Evolutionary conservation across 768 basidiomycete genomes (phyloP), one percentile per base, ranked within the genome.

Genomic region (Tulasnella sp.): DNA sequence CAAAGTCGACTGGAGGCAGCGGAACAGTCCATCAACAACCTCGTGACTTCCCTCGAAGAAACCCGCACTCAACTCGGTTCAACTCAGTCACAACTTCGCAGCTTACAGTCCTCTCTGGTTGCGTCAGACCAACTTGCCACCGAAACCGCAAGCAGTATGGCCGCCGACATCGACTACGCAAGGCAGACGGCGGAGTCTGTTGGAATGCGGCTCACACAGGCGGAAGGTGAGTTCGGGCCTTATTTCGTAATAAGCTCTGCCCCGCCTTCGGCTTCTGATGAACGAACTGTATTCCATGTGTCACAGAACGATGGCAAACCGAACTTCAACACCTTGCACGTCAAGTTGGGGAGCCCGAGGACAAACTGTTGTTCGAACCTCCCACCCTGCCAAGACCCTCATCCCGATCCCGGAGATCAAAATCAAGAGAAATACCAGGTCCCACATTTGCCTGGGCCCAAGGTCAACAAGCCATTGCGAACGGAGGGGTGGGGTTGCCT

Each of bases 141-240:
- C 16, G 74, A 75, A 9, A 51, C 26, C 16, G 37, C 15, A 11
- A 39, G 26, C 7, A 57, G 46, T 20, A 51, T 75, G 46, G 29
- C 74, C 11, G 39, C 51, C 51, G 74, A 75, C 44, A 55, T 75
- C 16, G 48, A n/a, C 15, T 51, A 51, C 40, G 37, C 55, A 3
- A 15, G 37, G 48, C 48, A 61, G 74, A 48, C 51, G 26, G 74
- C 55, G 20, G 26, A 75, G 55, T 75, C 74, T 42, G 74, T 75
- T 42, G 74, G 74, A 75, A 75, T 23, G 26, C 44, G 74, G 29
- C 74, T 75, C 44, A 40, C 74, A 57, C 74, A 75, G 55, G 74
- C 74, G 10, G 46, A 75, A 61, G 74, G 74, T 75, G 37, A 51
- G 73, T 44, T 71, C 35, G 29, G 70, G 70, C 10, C 70, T 71